Base-by-base conservation (phyloP, 83 land plant genomes). In the Larix sibirica region DNA sequence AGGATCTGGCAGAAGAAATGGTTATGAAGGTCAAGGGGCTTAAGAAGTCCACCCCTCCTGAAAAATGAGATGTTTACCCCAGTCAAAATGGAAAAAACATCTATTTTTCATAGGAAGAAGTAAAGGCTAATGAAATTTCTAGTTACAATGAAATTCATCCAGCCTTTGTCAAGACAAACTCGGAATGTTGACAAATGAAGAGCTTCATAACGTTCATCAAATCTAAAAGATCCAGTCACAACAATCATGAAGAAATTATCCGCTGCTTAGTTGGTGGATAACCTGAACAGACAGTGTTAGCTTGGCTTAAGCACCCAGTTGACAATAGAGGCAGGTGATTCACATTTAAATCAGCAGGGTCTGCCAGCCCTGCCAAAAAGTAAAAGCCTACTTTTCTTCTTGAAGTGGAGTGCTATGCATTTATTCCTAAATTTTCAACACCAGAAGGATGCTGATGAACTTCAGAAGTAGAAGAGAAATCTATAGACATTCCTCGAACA, bases 381-480 rank as follows among this genome's bases (percentile, higher is more conserved):
- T 50, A 38, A 73, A 24, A 73, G 77, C 77, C 54, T 26, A 42
- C 23, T 73, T 20, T 56, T 44, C 77, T 84, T 50, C 58, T 84
- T 80, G 68, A 62, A 79, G 60, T 44, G 24, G 77, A 38, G 68
- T 54, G 70, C 26, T 71, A 87, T 42, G 87, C 80, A 81, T 91
- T 88, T 62, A 79, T 62, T 7, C 89, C 87, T 81, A 82, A 77
- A 58, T 85, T 78, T 24, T 86, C 83, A 44, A 86, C 90, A 67
- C 88, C 90, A 77, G 89, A 83, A 71, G 92, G 63, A 70, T 84
- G 67, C 67, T 89, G 86, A 63, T 87, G 84, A 36, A 84, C 33
- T 40, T 23, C 28, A 28, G 90, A 81, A 36, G 82, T 44, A 40
- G 90, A 83, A 24, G 84, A 83, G 17, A 85, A 54, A 23, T 67